phyloP scores from a whole-genome alignment of 495 filamentous ascomycete species.

The Talaromyces wortmannii region DNA sequence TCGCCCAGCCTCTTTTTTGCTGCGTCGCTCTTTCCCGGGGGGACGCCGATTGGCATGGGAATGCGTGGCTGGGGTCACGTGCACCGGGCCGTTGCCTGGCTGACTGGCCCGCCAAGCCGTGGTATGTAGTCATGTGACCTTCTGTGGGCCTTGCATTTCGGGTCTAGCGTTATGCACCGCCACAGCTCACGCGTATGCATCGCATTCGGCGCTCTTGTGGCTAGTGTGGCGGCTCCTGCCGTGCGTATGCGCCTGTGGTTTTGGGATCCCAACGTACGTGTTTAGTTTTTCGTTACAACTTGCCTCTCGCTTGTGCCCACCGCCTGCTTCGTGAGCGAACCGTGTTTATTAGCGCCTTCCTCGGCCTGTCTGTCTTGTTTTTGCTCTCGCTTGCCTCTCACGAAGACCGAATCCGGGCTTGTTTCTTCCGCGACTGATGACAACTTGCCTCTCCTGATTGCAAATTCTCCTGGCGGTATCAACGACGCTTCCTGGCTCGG shows the following conservation, averaged over 20 bases:
- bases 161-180: no score
- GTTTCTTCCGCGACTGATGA: not conserved
- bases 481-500: constrained; percentile 6
- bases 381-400: not conserved
- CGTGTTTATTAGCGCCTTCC: not conserved
- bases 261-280: not conserved
- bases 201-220: not conserved
- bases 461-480: not conserved
- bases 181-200: not conserved
- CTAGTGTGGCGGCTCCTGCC: not conserved
- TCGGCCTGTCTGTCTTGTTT: not conserved
- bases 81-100: not conserved
- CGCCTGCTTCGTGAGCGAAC: not conserved
- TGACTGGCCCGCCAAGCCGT: no score
- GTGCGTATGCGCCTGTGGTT: not conserved
- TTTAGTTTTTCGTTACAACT: no score
- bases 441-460: not conserved
- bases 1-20: not conserved
- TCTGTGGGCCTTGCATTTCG: no score
- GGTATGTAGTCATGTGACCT: no score
- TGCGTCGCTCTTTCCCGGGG: not conserved
- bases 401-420: not conserved
- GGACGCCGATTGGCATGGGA: not conserved
- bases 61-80: constrained; percentile 20
- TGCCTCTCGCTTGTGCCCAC: no score